Evolutionary conservation across 2,329 filamentous ascomycete species (phyloP).

Genomic region (Monosporascus sp.): DNA sequence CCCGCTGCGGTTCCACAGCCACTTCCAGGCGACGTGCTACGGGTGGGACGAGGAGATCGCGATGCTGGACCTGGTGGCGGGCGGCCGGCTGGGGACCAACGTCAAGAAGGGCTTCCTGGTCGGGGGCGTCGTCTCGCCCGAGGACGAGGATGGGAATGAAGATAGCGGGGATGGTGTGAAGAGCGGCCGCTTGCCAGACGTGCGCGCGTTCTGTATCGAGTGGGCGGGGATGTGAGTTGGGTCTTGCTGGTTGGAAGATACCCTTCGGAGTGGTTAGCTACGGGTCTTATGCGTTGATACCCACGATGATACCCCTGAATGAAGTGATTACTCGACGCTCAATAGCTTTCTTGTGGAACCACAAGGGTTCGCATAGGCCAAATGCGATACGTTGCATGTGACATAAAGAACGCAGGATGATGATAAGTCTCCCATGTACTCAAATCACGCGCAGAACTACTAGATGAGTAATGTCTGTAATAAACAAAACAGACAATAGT

Average conservation of each 20-base stretch:
- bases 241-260: too few relatives aligned
- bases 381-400: too few relatives aligned
- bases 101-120: conserved; percentile 95
- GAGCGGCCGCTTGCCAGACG: conserved; percentile 18
- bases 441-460: too few relatives aligned
- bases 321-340: not conserved
- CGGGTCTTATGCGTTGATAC: too few relatives aligned
- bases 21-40: conserved; percentile 81
- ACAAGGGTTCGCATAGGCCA: too few relatives aligned
- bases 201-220: conserved; percentile 80
- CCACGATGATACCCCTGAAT: not conserved
- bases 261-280: too few relatives aligned
- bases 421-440: too few relatives aligned
- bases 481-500: too few relatives aligned
- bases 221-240: conserved; percentile 80
- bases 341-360: not conserved
- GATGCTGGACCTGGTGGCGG: conserved; percentile 78
- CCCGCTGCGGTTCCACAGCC: conserved; percentile 88
- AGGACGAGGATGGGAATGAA: conserved; percentile 13
- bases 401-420: too few relatives aligned
- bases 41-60: conserved; percentile 86
- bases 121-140: conserved; percentile 56
- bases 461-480: too few relatives aligned
- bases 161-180: conserved; percentile 14
- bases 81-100: conserved; percentile 82